Percentiles rank a stretch among this genome's conserved stretches.
Conservation (phyloP, 2,329 filamentous ascomycete species). For the Trichoderma sp. region DNA sequence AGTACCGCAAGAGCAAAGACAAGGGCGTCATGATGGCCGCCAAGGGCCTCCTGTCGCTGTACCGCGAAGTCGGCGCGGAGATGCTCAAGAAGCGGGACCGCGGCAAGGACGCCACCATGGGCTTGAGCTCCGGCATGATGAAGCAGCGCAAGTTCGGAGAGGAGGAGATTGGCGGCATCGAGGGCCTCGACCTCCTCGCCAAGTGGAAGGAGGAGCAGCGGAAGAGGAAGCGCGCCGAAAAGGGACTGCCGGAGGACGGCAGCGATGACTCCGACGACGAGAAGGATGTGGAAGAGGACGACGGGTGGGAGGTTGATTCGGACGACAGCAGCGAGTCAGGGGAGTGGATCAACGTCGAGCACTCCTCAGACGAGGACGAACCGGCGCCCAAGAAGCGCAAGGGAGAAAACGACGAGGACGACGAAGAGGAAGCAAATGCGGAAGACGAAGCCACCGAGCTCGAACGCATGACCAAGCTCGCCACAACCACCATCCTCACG, state of each 20-base stretch:
- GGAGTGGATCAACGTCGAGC: conserved; percentile 91
- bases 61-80: conserved; percentile 87
- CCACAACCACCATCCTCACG: conserved; percentile 92
- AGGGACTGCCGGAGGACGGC: conserved; percentile 65
- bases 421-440: conserved; percentile 39
- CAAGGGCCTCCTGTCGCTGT: conserved; percentile 85
- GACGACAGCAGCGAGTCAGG: conserved; percentile 70
- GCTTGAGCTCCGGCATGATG: conserved; percentile 72
- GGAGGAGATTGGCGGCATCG: conserved; percentile 77
- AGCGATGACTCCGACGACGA: conserved; percentile 60
- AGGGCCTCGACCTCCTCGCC: conserved; percentile 87
- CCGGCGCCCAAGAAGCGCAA: conserved; percentile 56
- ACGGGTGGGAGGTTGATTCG: conserved; percentile 64
- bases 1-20: conserved; percentile 96
- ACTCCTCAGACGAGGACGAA: conserved; percentile 74
- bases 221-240: conserved; percentile 69
- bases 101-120: conserved; percentile 87
- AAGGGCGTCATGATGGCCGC: conserved; percentile 99
- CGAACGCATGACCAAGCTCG: conserved; percentile 68
- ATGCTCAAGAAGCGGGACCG: conserved; percentile 87
- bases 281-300: conserved; percentile 59
- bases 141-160: conserved; percentile 82
- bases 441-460: conserved; percentile 52
- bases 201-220: conserved; percentile 92
- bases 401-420: conserved; percentile 36